phyloP scores from a whole-genome alignment of 768 basidiomycete genomes.

The Neoboletus brunneissimus region DNA sequence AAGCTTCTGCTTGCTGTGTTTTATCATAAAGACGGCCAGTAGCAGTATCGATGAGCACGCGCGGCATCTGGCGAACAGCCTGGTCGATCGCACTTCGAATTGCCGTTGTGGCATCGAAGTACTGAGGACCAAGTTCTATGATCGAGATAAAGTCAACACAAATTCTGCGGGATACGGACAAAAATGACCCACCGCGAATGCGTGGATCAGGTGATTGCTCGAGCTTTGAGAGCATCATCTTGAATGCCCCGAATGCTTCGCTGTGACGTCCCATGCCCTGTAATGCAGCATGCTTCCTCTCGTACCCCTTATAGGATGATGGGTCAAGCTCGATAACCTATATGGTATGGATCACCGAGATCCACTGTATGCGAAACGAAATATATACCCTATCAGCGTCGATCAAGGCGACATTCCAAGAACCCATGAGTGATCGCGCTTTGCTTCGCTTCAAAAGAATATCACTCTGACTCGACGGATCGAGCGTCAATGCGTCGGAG shows the following conservation, averaged over 20 bases:
- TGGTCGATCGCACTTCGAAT: background rate
- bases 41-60: slow-evolving; percentile 1
- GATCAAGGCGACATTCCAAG: background rate
- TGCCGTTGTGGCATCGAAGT: background rate
- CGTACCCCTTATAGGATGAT: background rate
- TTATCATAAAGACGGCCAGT: slow-evolving; percentile 12
- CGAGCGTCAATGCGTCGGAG: background rate
- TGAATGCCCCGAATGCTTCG: background rate
- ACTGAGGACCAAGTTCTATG: slow-evolving; percentile 2
- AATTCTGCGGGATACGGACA: background rate
- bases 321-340: slow-evolving; percentile 8
- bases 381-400: slow-evolving; percentile 7
- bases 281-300: slow-evolving; percentile 1
- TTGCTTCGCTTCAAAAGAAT: slow-evolving; percentile 5
- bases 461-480: background rate
- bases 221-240: background rate
- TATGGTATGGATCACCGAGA: background rate
- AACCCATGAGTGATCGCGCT: background rate
- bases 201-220: background rate
- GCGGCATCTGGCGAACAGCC: background rate
- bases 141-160: background rate
- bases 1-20: slow-evolving; percentile 6
- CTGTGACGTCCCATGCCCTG: background rate
- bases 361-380: background rate
- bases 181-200: background rate